A percentile compares a stretch with the other conserved stretches of the same genome.
Conservation (phyloP, 2,329 filamentous ascomycete genomes). For the Didymella segeticola region DNA sequence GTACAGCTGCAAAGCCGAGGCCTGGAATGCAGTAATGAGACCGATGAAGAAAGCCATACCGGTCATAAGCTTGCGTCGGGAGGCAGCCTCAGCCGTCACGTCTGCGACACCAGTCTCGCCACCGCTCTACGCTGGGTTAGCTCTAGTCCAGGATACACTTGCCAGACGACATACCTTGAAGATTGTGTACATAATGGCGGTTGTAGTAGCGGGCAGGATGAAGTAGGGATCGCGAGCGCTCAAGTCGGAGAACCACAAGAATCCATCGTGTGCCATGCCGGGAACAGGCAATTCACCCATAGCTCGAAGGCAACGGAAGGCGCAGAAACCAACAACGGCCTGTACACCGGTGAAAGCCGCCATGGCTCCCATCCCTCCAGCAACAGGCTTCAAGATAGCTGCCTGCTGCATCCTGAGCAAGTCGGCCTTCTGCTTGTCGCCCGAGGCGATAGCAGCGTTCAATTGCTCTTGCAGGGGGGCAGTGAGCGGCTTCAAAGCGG, state of each 20-base stretch:
- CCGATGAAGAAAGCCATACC: slow-evolving; percentile 62
- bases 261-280: slow-evolving; percentile 71
- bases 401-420: slow-evolving; percentile 56
- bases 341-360: slow-evolving; percentile 66
- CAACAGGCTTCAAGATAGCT: slow-evolving; percentile 55
- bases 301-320: slow-evolving; percentile 76
- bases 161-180: slow-evolving; percentile 60
- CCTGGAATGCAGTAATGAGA: slow-evolving; percentile 61
- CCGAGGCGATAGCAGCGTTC: slow-evolving; percentile 50
- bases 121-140: slow-evolving; percentile 51
- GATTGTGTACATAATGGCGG: slow-evolving; percentile 63
- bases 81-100: slow-evolving; percentile 12
- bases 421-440: slow-evolving; percentile 53
- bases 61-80: slow-evolving; percentile 50
- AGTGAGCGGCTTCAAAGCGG: slow-evolving; percentile 64
- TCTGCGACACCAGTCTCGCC: slow-evolving; percentile 56
- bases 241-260: slow-evolving; percentile 81
- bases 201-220: slow-evolving; percentile 71
- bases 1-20: slow-evolving; percentile 67
- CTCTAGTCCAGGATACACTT: slow-evolving; percentile 10
- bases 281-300: slow-evolving; percentile 84
- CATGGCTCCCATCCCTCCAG: slow-evolving; percentile 37
- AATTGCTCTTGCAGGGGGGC: slow-evolving; percentile 65
- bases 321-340: slow-evolving; percentile 77
- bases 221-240: slow-evolving; percentile 78